phyloP scores from a whole-genome alignment of 2,329 filamentous ascomycete species.

The Fusarium incarnatum region DNA sequence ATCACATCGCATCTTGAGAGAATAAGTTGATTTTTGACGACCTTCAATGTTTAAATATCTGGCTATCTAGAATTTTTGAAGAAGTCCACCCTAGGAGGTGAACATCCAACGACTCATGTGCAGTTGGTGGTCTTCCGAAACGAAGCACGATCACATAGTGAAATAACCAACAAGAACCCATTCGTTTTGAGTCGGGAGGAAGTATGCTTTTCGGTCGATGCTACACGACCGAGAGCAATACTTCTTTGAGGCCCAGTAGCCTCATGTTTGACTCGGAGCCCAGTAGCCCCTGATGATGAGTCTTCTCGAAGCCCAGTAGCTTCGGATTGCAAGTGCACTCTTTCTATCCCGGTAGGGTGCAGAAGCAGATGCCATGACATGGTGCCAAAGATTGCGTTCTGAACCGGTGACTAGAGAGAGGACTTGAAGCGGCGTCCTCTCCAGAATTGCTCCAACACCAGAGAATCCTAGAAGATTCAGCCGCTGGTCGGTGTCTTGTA shows the following conservation, averaged over 20 bases:
- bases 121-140: slow-evolving; percentile 39
- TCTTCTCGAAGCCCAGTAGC: slow-evolving; percentile 36
- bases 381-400: slow-evolving; percentile 1
- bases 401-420: slow-evolving; percentile 13
- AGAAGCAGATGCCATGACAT: slow-evolving; percentile 8
- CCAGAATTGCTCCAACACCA: neutral
- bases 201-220: slow-evolving; percentile 15
- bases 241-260: slow-evolving; percentile 22
- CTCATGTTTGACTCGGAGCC: slow-evolving; percentile 24
- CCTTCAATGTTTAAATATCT: slow-evolving; percentile 18
- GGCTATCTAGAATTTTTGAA: slow-evolving; percentile 23
- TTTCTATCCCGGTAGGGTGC: slow-evolving; percentile 8
- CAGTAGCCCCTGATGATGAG: slow-evolving; percentile 25
- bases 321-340: slow-evolving; percentile 26
- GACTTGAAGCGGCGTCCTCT: slow-evolving; percentile 11
- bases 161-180: slow-evolving; percentile 37
- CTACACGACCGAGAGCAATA: slow-evolving; percentile 16
- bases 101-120: slow-evolving; percentile 38
- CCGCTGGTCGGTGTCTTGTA: slow-evolving; percentile 14
- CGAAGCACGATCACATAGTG: slow-evolving; percentile 30
- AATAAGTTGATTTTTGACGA: slow-evolving; percentile 5
- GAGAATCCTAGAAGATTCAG: slow-evolving; percentile 1
- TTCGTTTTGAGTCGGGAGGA: slow-evolving; percentile 25
- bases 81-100: slow-evolving; percentile 37
- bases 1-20: neutral